phyloP scores from a whole-genome alignment of 306 rosid genomes.

The Prunus mongolica region DNA sequence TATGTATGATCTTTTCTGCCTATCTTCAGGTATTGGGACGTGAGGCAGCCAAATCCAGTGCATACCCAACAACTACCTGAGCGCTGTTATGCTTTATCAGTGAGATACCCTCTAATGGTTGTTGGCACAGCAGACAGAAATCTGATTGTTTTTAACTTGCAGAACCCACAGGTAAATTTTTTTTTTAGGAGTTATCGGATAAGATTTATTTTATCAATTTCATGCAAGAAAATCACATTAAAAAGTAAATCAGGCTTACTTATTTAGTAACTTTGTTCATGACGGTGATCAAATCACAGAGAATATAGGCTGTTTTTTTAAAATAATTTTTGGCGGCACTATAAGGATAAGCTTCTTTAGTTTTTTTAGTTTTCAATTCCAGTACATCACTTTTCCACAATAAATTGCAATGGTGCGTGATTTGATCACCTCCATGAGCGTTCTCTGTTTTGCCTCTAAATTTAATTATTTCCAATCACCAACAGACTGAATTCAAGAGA shows the following conservation, averaged over 20 bases:
- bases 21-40: conserved; percentile 66
- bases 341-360: no score
- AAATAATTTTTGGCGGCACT: no score
- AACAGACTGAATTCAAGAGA: conserved; percentile 79
- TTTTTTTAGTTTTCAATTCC: background rate
- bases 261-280: background rate
- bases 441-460: background rate
- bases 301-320: background rate
- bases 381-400: background rate
- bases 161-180: conserved; percentile 65
- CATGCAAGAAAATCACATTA: background rate
- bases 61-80: conserved; percentile 85
- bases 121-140: conserved; percentile 87
- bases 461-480: conserved; percentile 15
- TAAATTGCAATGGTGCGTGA: background rate
- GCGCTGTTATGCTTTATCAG: conserved; percentile 62
- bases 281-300: no score
- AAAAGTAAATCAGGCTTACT: background rate
- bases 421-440: background rate
- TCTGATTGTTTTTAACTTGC: conserved; percentile 75
- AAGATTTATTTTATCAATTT: background rate
- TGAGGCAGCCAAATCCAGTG: conserved; percentile 82
- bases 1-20: background rate
- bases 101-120: conserved; percentile 78
- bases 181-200: background rate